A percentile compares a stretch with the other conserved stretches of the same genome.
Evolutionary conservation across 1,139 yeast genomes (phyloP).

Genomic region (Kluyveromyces marxianus): DNA sequence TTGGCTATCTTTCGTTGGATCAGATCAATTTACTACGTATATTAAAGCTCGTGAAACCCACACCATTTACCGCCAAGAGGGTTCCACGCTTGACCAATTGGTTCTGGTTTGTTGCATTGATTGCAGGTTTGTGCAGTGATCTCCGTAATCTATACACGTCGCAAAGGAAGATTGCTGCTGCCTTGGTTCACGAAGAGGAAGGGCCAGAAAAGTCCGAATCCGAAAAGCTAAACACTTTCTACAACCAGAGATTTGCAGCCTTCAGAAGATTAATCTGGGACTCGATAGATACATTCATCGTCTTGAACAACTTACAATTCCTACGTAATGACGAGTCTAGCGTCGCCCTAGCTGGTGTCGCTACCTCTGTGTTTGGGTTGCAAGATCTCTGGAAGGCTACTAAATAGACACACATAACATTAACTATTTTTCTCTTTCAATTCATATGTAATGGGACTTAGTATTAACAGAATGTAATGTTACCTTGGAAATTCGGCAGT

Average conservation of each 20-base stretch:
- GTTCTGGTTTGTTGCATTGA: constrained; percentile 73
- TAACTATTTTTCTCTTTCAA: too few relatives aligned
- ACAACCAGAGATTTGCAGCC: constrained; percentile 39
- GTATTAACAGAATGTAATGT: too few relatives aligned
- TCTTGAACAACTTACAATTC: constrained; percentile 58
- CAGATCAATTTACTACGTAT: constrained; percentile 62
- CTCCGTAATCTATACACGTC: constrained; percentile 40
- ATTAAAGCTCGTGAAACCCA: constrained; percentile 27
- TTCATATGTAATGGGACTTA: too few relatives aligned
- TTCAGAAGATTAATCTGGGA: constrained; percentile 73
- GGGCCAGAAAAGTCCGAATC: constrained; percentile 15
- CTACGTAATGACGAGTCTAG: constrained; percentile 69
- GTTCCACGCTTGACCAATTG: constrained; percentile 42
- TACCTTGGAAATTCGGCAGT: too few relatives aligned
- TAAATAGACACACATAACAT: not conserved
- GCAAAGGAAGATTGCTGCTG: constrained; percentile 22
- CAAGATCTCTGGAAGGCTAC: constrained; percentile 48
- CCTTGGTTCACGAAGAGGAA: constrained; percentile 23
- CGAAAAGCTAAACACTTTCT: constrained; percentile 14
- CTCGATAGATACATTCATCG: constrained; percentile 66
- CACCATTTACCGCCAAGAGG: constrained; percentile 31
- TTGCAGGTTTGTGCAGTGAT: constrained; percentile 52
- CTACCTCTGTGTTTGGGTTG: constrained; percentile 74
- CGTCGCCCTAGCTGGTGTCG: constrained; percentile 77
- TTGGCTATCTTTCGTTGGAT: constrained; percentile 70